Evolutionary conservation across 441 rosid species (phyloP).

Genomic region (Pelargonium myrrhifolium): DNA sequence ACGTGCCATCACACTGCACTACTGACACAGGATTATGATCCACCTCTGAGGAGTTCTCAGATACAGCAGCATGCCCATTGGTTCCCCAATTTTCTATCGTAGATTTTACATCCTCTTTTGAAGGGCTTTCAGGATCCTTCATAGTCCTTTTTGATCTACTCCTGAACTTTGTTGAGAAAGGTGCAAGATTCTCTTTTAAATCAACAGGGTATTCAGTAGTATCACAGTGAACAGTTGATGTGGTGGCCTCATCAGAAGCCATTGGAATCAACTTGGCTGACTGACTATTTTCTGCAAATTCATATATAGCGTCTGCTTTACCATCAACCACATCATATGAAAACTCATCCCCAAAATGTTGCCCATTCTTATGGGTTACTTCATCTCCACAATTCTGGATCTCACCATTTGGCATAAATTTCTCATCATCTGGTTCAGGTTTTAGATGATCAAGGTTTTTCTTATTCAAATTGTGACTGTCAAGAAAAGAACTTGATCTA

Average conservation of each 20-base stretch:
- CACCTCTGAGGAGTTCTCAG: conserved; percentile 25
- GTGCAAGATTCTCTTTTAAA: conserved; percentile 31
- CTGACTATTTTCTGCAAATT: conserved; percentile 23
- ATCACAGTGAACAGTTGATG: conserved; percentile 10
- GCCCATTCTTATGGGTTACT: conserved; percentile 20
- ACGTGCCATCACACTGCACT: conserved; percentile 18
- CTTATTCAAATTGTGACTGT: conserved; percentile 26
- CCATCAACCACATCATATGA: conserved; percentile 30
- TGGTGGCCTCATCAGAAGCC: conserved; percentile 26
- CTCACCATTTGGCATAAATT: conserved; percentile 24
- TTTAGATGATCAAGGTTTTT: conserved; percentile 27
- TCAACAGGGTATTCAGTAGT: conserved; percentile 25
- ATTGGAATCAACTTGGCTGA: conserved; percentile 16
- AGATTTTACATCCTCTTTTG: conserved; percentile 22
- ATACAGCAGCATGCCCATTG: conserved; percentile 27
- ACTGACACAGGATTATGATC: conserved; percentile 24
- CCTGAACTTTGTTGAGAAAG: conserved; percentile 38
- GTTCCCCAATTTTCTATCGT: conserved; percentile 28
- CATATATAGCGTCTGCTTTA: conserved; percentile 24
- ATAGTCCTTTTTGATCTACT: conserved; percentile 34
- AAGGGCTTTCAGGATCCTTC: conserved; percentile 32
- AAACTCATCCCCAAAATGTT: conserved; percentile 23
- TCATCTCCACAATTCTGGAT: conserved; percentile 22
- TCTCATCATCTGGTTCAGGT: conserved; percentile 26
- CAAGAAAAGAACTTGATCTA: conserved; percentile 23